phyloP scores from a whole-genome alignment of 192 early-diverging fungal genomes.

The Kappamyces sp. region DNA sequence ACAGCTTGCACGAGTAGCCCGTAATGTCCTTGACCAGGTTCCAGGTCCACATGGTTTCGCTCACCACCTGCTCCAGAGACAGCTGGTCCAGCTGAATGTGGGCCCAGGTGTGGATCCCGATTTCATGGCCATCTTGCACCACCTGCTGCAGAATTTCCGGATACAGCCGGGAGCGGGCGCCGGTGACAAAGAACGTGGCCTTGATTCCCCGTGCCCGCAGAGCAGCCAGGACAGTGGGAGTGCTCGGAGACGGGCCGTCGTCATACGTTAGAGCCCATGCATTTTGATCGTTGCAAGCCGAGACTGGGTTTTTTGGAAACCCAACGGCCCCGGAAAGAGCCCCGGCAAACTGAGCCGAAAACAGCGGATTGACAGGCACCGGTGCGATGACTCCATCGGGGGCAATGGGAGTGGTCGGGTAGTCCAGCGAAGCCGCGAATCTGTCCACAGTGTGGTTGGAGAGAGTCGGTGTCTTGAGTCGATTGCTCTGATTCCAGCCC shows the following conservation, averaged over 20 bases:
- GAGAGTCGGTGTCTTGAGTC: no score
- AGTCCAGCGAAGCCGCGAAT: no score
- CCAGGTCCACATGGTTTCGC: constrained; percentile 47
- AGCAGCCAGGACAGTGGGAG: constrained; percentile 49
- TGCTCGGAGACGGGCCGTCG: constrained; percentile 47
- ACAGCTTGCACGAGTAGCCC: constrained; percentile 14
- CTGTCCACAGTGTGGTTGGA: no score
- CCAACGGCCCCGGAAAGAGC: not conserved
- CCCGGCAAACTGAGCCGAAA: not conserved
- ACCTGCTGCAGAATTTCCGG: constrained; percentile 43
- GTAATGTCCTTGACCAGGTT: constrained; percentile 43
- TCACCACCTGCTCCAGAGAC: constrained; percentile 59
- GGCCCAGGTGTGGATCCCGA: constrained; percentile 61
- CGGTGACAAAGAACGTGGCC: constrained; percentile 67
- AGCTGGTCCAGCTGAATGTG: constrained; percentile 47
- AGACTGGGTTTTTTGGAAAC: not conserved
- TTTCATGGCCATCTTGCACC: constrained; percentile 50
- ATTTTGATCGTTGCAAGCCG: constrained; percentile 2
- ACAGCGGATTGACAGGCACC: not conserved
- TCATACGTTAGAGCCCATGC: constrained; percentile 24
- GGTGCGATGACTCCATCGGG: not conserved
- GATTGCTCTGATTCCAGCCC: no score
- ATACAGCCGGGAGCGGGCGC: constrained; percentile 40
- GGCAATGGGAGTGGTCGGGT: no score
- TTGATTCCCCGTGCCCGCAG: constrained; percentile 41